Evolutionary conservation across 2,329 filamentous ascomycete genomes (phyloP).

Genomic region (Trichoderma sp.): DNA sequence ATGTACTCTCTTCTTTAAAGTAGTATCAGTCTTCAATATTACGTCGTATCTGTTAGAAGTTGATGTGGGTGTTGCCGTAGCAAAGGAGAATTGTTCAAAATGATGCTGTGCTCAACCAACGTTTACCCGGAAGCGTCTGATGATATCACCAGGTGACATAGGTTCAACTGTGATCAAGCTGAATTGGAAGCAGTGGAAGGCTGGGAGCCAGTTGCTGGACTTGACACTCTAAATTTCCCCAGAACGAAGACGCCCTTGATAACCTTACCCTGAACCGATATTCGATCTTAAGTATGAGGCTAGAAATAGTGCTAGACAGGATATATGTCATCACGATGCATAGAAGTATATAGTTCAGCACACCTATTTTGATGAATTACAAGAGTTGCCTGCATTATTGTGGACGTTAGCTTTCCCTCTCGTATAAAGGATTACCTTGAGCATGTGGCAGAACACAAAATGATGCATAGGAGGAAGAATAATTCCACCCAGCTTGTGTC

Average conservation of each 20-base stretch:
- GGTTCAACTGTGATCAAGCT: neutral
- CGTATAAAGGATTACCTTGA: neutral
- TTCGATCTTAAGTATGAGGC: too few relatives aligned
- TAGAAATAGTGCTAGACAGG: neutral
- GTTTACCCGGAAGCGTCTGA: too few relatives aligned
- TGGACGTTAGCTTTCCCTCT: neutral
- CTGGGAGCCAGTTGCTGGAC: neutral
- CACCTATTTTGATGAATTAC: neutral
- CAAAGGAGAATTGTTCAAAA: too few relatives aligned
- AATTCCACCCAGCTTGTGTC: neutral
- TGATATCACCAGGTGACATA: conserved; percentile 17
- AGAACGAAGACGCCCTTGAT: neutral
- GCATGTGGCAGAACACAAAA: neutral
- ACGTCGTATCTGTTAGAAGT: neutral
- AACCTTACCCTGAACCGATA: neutral
- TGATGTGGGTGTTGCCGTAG: neutral
- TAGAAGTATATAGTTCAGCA: neutral
- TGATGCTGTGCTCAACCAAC: too few relatives aligned
- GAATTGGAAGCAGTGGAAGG: neutral
- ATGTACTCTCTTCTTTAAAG: neutral
- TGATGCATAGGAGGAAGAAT: neutral
- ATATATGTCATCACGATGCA: neutral
- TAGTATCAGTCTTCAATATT: neutral
- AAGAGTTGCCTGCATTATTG: neutral
- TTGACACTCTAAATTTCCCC: neutral